These are phyloP conservation scores for Cunninghamia lanceolata DNA, from an alignment of 75 land plant genomes.

Conservation along the genomic window DNA sequence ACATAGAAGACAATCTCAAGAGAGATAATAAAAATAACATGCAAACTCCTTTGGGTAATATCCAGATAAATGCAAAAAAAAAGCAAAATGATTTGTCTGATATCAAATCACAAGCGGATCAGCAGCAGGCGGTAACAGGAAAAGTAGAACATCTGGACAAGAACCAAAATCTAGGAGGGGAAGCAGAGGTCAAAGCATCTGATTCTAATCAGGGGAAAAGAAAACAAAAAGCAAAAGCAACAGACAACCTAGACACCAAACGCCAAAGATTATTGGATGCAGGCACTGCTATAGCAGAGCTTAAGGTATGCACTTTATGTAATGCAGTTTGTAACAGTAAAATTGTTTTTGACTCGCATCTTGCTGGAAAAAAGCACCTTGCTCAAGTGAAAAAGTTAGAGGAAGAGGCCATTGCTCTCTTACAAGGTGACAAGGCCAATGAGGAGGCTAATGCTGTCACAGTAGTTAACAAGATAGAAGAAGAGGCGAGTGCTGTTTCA, in stretches of 20 bases:
- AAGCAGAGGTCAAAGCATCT: background rate
- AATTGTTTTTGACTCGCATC: conserved; percentile 25
- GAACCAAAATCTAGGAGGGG: background rate
- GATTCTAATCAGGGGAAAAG: conserved; percentile 8
- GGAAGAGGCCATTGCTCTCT: background rate
- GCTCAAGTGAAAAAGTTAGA: conserved; percentile 26
- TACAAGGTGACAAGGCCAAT: background rate
- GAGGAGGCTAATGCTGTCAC: conserved; percentile 5
- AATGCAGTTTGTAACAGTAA: conserved; percentile 46
- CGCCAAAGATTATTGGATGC: conserved; percentile 10
- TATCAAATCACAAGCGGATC: background rate
- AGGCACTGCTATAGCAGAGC: conserved; percentile 17
- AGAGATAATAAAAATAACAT: background rate
- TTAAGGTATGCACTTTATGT: conserved; percentile 37
- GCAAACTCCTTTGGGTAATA: background rate
- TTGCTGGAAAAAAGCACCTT: conserved; percentile 48
- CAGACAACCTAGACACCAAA: conserved; percentile 3
- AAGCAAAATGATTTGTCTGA: background rate
- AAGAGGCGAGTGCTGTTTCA: background rate
- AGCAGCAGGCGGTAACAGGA: background rate
- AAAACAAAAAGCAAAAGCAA: conserved; percentile 4
- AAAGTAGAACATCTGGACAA: background rate
- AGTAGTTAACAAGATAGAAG: conserved; percentile 18
- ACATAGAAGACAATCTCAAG: background rate
- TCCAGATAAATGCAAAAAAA: background rate